phyloP scores from a whole-genome alignment of 768 basidiomycete species.

The Suillus discolor region DNA sequence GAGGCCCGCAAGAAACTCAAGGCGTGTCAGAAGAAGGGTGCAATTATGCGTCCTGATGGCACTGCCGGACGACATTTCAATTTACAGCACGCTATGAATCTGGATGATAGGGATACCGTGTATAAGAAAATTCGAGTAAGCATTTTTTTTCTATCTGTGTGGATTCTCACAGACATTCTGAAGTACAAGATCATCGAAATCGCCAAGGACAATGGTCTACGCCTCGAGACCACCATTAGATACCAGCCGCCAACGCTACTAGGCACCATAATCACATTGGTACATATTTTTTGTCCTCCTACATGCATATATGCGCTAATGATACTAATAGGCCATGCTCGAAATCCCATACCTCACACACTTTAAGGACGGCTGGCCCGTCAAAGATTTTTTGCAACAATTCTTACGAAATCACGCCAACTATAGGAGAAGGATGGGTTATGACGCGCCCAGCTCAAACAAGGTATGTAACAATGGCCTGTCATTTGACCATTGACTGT shows the following conservation, averaged over 20 bases:
- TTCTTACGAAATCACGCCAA: no score
- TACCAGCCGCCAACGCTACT: not conserved
- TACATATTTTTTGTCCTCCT: not conserved
- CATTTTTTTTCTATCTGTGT: not conserved
- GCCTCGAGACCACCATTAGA: not conserved
- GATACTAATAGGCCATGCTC: no score
- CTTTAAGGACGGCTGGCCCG: no score
- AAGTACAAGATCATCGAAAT: not conserved
- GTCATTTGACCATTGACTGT: no score
- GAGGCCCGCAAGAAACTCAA: not conserved
- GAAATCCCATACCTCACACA: no score
- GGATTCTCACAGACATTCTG: not conserved
- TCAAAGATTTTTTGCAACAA: no score
- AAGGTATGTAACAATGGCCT: no score
- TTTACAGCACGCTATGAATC: not conserved
- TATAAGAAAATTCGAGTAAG: not conserved
- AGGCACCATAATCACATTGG: not conserved
- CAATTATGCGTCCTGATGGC: not conserved
- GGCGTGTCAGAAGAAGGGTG: not conserved
- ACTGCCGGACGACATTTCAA: not conserved
- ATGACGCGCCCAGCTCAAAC: no score
- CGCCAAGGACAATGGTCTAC: not conserved
- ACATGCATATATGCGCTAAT: not conserved
- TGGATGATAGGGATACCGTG: not conserved
- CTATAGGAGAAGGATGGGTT: no score